phyloP scores from a whole-genome alignment of 345 rosid species.

The Salix brachista region DNA sequence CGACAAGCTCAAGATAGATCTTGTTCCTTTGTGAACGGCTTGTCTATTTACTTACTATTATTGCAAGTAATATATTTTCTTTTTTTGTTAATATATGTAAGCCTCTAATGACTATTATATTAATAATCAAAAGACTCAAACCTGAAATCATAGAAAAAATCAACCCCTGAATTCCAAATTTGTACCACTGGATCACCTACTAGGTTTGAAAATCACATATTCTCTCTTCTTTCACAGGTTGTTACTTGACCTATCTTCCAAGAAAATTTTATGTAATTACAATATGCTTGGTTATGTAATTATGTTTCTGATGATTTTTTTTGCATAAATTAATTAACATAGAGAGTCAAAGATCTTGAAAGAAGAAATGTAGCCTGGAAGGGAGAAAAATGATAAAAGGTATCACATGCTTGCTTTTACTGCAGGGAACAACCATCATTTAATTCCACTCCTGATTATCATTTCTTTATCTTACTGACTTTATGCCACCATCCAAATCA shows the following conservation, averaged over 20 bases:
- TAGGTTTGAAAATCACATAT: no score
- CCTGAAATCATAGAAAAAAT: no score
- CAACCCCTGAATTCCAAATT: no score
- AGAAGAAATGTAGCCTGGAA: conserved; percentile 1
- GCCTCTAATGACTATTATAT: no score
- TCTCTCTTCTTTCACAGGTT: background rate
- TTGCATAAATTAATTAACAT: background rate
- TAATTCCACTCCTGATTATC: no score
- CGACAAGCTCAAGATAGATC: background rate
- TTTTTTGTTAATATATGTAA: no score
- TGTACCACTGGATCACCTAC: fast-evolving
- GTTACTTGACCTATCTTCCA: background rate
- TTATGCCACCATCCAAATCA: no score
- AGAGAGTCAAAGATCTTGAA: conserved; percentile 9
- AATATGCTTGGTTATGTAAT: no score
- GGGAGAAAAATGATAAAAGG: conserved; percentile 3
- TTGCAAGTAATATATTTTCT: background rate
- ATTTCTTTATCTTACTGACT: conserved; percentile 10
- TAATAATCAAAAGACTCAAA: no score
- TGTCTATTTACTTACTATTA: background rate
- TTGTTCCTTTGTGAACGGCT: background rate
- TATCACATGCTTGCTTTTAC: no score
- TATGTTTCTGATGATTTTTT: no score
- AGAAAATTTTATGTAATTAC: background rate
- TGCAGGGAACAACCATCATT: conserved; percentile 16